These are phyloP conservation scores for Pseudogymnoascus sp. DNA, from an alignment of 2,329 filamentous ascomycete species.

Conservation along the genomic window DNA sequence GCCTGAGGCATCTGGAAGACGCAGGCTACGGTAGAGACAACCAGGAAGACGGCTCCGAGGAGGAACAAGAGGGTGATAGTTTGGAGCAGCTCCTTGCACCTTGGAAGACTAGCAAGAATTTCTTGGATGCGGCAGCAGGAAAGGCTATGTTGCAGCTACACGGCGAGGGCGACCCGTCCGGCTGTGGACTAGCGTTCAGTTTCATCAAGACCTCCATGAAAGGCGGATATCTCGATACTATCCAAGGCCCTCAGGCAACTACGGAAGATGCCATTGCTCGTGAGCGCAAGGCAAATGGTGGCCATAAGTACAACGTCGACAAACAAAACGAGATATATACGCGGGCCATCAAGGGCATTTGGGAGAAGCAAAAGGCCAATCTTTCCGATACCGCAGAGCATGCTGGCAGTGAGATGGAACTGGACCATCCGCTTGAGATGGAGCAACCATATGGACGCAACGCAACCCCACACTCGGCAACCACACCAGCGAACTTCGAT, in stretches of 20 bases:
- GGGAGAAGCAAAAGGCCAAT: slow-evolving; percentile 77
- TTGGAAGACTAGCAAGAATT: slow-evolving; percentile 95
- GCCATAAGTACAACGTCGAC: slow-evolving; percentile 96
- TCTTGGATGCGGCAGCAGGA: slow-evolving; percentile 83
- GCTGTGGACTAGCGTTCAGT: slow-evolving; percentile 86
- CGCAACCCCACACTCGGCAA: slow-evolving; percentile 58
- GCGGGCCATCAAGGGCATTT: slow-evolving; percentile 82
- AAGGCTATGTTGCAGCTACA: slow-evolving; percentile 97
- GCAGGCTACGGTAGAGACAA: slow-evolving; percentile 69
- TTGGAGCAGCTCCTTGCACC: slow-evolving; percentile 85
- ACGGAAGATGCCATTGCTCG: slow-evolving; percentile 65
- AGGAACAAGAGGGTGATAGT: slow-evolving; percentile 48
- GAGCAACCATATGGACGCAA: slow-evolving; percentile 41
- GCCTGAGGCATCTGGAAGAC: slow-evolving; percentile 81
- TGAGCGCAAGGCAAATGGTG: slow-evolving; percentile 79
- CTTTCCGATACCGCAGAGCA: slow-evolving; percentile 65
- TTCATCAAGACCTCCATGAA: slow-evolving; percentile 99
- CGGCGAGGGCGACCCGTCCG: slow-evolving; percentile 89
- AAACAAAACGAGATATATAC: slow-evolving; percentile 89
- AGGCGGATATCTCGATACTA: slow-evolving; percentile 80
- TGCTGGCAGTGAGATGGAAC: slow-evolving; percentile 44
- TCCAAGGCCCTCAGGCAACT: slow-evolving; percentile 56
- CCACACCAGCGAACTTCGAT: slow-evolving; percentile 54
- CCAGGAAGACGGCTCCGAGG: slow-evolving; percentile 32
- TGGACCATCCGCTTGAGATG: slow-evolving; percentile 38